Evolutionary conservation across 345 rosid species (phyloP).

Genomic region (Ceriops zippeliana): DNA sequence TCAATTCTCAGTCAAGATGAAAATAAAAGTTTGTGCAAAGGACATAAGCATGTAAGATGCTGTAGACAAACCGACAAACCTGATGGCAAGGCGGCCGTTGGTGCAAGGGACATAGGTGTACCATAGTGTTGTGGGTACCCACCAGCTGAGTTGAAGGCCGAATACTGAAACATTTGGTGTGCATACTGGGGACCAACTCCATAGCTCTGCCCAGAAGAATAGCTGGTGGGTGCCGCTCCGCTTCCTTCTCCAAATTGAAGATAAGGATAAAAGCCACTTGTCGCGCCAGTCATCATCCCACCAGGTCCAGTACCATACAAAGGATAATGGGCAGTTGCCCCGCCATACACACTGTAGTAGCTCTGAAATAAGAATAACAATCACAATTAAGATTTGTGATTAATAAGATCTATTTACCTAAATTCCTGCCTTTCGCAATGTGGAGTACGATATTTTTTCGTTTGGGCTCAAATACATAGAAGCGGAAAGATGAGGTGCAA

Average conservation of each 20-base stretch:
- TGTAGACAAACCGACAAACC: constrained; percentile 32
- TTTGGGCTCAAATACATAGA: too few relatives aligned
- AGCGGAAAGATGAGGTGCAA: too few relatives aligned
- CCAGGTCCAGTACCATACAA: constrained; percentile 67
- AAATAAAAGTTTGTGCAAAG: too few relatives aligned
- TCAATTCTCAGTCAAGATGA: too few relatives aligned
- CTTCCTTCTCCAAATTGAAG: constrained; percentile 74
- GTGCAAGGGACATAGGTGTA: constrained; percentile 75
- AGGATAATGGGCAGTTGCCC: constrained; percentile 68
- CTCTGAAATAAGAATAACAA: constrained; percentile 37
- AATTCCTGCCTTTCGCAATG: too few relatives aligned
- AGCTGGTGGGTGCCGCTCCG: constrained; percentile 47
- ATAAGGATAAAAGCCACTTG: constrained; percentile 75
- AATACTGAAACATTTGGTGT: constrained; percentile 69
- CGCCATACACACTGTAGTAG: constrained; percentile 81
- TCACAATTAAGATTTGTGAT: neutral
- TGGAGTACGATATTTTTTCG: too few relatives aligned
- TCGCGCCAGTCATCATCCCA: constrained; percentile 50
- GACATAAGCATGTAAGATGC: neutral
- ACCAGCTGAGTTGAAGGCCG: constrained; percentile 52
- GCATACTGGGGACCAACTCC: constrained; percentile 70
- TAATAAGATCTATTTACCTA: too few relatives aligned
- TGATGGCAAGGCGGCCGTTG: constrained; percentile 75
- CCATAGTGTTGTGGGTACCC: constrained; percentile 71
- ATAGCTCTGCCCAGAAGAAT: constrained; percentile 54